These are phyloP conservation scores for Terfezia boudieri DNA, from an alignment of 495 filamentous ascomycete species.

Conservation along the genomic window DNA sequence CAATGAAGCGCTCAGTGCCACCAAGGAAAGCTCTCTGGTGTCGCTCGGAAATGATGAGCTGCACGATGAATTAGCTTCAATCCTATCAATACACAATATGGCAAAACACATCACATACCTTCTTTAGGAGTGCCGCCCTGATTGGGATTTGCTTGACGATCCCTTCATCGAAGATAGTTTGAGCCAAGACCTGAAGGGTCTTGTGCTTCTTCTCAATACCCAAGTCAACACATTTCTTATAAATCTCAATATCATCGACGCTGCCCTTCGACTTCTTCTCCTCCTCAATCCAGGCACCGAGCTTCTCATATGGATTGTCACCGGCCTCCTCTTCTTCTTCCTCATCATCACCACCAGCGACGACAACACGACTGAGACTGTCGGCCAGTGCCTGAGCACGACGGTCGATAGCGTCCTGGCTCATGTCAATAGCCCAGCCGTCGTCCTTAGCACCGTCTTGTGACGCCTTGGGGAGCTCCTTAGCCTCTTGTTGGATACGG, in stretches of 20 bases:
- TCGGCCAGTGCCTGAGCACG: conserved; percentile 74
- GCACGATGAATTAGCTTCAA: conserved; percentile 19
- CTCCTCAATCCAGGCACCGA: conserved; percentile 77
- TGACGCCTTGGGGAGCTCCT: conserved; percentile 38
- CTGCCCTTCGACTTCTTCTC: conserved; percentile 52
- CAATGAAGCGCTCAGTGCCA: conserved; percentile 79
- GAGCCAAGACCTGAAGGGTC: conserved; percentile 74
- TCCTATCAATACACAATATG: no score
- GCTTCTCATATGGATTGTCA: conserved; percentile 65
- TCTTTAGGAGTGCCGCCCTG: conserved; percentile 69
- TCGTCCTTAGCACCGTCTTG: conserved; percentile 31
- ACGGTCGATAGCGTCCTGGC: conserved; percentile 80
- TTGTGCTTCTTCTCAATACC: conserved; percentile 90
- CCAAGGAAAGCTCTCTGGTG: conserved; percentile 97
- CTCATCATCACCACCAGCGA: conserved; percentile 64
- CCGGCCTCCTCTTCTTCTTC: conserved; percentile 51
- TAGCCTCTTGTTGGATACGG: conserved; percentile 63
- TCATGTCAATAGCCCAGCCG: conserved; percentile 87
- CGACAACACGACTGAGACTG: conserved; percentile 75
- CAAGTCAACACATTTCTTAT: conserved; percentile 85
- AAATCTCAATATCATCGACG: conserved; percentile 71
- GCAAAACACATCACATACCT: conserved; percentile 27
- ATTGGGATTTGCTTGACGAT: conserved; percentile 66
- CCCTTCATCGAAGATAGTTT: conserved; percentile 79
- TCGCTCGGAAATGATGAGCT: conserved; percentile 70